Percentiles rank a stretch among this genome's conserved stretches.
These are phyloP conservation scores for Ganoderma lingzhi DNA, from an alignment of 1,284 basidiomycete species.

Conservation along the genomic window DNA sequence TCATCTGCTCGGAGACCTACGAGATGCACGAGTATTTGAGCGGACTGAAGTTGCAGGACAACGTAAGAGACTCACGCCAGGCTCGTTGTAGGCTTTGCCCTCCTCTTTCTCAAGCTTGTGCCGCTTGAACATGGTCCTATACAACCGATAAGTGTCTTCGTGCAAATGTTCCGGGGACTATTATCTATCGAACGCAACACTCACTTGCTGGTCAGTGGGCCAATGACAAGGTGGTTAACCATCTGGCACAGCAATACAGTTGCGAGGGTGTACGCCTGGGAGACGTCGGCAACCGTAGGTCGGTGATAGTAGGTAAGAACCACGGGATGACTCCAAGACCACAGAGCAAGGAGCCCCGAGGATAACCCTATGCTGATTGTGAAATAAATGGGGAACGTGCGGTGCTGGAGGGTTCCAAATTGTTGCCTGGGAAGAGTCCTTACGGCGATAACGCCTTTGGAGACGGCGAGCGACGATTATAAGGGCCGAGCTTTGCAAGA, in stretches of 20 bases:
- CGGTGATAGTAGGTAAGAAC: conserved; percentile 58
- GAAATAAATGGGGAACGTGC: conserved; percentile 82
- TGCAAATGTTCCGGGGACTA: not conserved
- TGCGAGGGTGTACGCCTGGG: conserved; percentile 72
- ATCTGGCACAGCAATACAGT: conserved; percentile 59
- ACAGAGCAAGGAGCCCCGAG: conserved; percentile 63
- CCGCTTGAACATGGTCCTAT: conserved; percentile 75
- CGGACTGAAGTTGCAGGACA: not conserved
- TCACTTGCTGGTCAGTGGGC: conserved; percentile 73
- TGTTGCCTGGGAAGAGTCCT: conserved; percentile 71
- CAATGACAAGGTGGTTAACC: conserved; percentile 66
- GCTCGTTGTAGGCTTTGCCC: conserved; percentile 70
- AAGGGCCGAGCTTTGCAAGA: not conserved
- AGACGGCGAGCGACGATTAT: not conserved
- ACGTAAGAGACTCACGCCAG: conserved; percentile 54
- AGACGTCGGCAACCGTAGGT: conserved; percentile 68
- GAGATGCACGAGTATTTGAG: not conserved
- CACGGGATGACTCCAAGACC: conserved; percentile 71
- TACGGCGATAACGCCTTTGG: conserved; percentile 63
- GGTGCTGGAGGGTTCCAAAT: conserved; percentile 81
- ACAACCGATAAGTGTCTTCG: not conserved
- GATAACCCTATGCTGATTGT: conserved; percentile 64
- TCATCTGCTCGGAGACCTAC: conserved; percentile 76
- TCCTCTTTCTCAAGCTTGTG: conserved; percentile 80
- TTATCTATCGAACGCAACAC: conserved; percentile 39